Base-by-base conservation (phyloP, 768 basidiomycete species). In the Leccinum ochraceum region DNA sequence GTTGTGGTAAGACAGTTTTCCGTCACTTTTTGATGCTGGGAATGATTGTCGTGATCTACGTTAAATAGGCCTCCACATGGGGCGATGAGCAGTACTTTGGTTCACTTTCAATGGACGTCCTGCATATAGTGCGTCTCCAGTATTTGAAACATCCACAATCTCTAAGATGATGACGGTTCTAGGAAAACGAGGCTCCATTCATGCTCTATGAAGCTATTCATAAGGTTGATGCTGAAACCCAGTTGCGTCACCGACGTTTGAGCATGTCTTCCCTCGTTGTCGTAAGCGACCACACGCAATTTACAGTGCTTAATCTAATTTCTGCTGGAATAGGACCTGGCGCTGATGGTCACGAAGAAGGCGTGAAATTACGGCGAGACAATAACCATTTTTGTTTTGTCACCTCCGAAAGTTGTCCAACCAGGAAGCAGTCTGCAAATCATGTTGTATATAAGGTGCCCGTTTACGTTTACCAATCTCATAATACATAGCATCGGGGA, bases 311-410 rank as follows among this genome's bases (percentile, higher is more conserved):
- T 17, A 16, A 36, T 65, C 28, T 72, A 49, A 20, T 37, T 10
- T 53, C 37, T 17, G 17, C 14, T 60, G 32, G 9, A 30, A 51
- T 39, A 74, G 71, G 71, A 71, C 13, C 69, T 74, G 8, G 73
- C 73, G 3, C 42, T 65, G 39, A 28, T 64, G 7, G 32, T 63
- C 14, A 26, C 17, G 7, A 68, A 63, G 49, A 65, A 34, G 10
- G 3, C 53, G n/a, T 44, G 57, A 42, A 10, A 39, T 24, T 49
- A 9, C 7, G 24, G 24, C 24, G 58, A 58, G 20, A 37, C 6
- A 62, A 24, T 60, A 61, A 53, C 39, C 17, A 4, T 13, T 17
- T 42, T 42, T 32, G 13, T 2, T 39, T 37, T 24, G 30, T 51
- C 3, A 10, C 9, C 0, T 16, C 16, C 28, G 17, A 24, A 50